Conservation (phyloP, 2,329 filamentous ascomycete species). For the Colletotrichum melonis region DNA sequence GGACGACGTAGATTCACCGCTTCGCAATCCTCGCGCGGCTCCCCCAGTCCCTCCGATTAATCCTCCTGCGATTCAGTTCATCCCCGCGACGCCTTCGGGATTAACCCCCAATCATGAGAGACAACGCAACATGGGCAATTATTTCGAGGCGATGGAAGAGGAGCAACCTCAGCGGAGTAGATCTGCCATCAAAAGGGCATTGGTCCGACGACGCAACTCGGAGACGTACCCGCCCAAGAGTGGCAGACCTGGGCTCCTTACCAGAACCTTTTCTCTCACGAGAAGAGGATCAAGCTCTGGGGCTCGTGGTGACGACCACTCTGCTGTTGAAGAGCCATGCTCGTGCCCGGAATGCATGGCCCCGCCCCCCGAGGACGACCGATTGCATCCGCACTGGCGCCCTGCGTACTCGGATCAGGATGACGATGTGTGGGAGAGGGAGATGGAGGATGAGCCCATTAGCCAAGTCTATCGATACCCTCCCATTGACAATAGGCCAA, state of each 20-base stretch:
- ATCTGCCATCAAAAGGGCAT: slow-evolving; percentile 65
- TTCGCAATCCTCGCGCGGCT: slow-evolving; percentile 68
- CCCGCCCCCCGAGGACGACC: slow-evolving; percentile 62
- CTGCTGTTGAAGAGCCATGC: slow-evolving; percentile 47
- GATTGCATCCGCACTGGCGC: slow-evolving; percentile 71
- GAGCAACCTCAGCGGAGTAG: slow-evolving; percentile 58
- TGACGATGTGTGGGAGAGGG: slow-evolving; percentile 46
- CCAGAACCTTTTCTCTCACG: slow-evolving; percentile 66
- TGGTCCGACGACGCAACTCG: slow-evolving; percentile 60
- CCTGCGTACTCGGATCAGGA: slow-evolving; percentile 59
- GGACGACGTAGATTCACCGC: slow-evolving; percentile 69
- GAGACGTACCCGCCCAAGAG: slow-evolving; percentile 54
- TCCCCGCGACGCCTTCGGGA: slow-evolving; percentile 71
- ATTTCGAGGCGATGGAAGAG: slow-evolving; percentile 57
- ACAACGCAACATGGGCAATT: slow-evolving; percentile 64
- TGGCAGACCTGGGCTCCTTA: slow-evolving; percentile 56
- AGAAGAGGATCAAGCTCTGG: slow-evolving; percentile 42
- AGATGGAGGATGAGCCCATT: slow-evolving; percentile 48
- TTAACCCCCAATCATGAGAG: slow-evolving; percentile 66
- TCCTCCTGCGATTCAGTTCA: slow-evolving; percentile 66
- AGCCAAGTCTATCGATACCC: slow-evolving; percentile 59
- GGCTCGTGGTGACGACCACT: slow-evolving; percentile 38
- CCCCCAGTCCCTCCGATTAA: slow-evolving; percentile 64
- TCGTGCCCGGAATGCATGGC: slow-evolving; percentile 57
- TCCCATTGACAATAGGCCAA: slow-evolving; percentile 59